Conservation (phyloP, 23 red algal species). For the Gracilaria vermiculophylla region DNA sequence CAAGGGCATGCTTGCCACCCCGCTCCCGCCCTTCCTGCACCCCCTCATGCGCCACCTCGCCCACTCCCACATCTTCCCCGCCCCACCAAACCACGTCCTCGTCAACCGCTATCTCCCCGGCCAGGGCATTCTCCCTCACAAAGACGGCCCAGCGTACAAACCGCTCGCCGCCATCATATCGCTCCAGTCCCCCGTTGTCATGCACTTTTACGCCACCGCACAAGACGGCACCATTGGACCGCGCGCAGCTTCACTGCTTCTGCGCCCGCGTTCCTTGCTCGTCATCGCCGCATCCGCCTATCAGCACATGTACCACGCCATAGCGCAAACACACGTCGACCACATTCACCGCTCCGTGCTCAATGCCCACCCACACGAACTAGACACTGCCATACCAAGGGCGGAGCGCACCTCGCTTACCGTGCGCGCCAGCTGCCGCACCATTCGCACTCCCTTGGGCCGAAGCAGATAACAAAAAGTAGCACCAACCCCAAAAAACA, state of each 20-base stretch:
- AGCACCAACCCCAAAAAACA: background rate
- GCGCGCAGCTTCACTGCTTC: slow-evolving; percentile 12
- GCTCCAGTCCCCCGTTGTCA: slow-evolving; percentile 48
- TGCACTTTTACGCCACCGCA: slow-evolving; percentile 71
- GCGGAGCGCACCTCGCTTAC: slow-evolving; percentile 45
- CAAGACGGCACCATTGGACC: background rate
- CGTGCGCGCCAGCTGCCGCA: slow-evolving; percentile 35
- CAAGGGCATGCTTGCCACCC: slow-evolving; percentile 66
- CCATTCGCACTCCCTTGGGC: slow-evolving; percentile 19
- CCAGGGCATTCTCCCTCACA: slow-evolving; percentile 82
- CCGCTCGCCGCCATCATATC: slow-evolving; percentile 82
- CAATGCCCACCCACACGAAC: background rate
- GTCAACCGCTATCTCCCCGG: slow-evolving; percentile 86
- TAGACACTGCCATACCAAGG: background rate
- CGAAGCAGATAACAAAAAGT: background rate
- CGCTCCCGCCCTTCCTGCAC: slow-evolving; percentile 60
- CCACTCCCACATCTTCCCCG: slow-evolving; percentile 27
- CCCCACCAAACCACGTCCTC: slow-evolving; percentile 85
- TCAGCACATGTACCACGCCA: slow-evolving; percentile 76
- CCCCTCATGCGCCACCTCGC: slow-evolving; percentile 13
- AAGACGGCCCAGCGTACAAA: slow-evolving; percentile 82
- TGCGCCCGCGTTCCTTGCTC: slow-evolving; percentile 71
- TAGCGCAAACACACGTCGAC: slow-evolving; percentile 46
- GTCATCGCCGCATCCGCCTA: slow-evolving; percentile 68
- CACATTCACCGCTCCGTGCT: slow-evolving; percentile 34